phyloP scores from a whole-genome alignment of 352 stramenopile species.

The Pythium angustatum region DNA sequence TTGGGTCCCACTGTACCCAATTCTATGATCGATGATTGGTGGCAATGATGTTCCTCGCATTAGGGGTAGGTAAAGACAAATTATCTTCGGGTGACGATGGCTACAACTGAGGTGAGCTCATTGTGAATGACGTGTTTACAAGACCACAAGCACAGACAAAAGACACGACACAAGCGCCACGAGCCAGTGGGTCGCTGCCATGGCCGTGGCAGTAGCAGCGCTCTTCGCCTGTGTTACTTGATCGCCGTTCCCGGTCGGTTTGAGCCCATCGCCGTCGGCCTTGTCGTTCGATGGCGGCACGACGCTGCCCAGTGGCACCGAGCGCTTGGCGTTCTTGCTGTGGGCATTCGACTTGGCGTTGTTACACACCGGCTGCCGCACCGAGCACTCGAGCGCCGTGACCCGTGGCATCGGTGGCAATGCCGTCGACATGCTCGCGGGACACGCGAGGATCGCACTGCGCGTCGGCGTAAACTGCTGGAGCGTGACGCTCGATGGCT shows the following conservation, averaged over 20 bases:
- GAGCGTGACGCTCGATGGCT: conserved; percentile 35
- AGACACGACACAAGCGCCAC: not conserved
- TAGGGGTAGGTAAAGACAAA: not conserved
- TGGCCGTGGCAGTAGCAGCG: not conserved
- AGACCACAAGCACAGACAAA: not conserved
- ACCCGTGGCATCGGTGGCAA: conserved; percentile 29
- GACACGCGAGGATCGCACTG: conserved; percentile 32
- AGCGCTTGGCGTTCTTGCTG: conserved; percentile 30
- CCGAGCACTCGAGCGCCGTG: conserved; percentile 35
- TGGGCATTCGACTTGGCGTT: conserved; percentile 53
- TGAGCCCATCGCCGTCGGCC: not conserved
- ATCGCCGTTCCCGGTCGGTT: no score
- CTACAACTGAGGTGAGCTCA: conserved; percentile 7
- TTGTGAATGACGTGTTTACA: no score
- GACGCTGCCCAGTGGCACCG: conserved; percentile 9
- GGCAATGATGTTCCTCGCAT: not conserved
- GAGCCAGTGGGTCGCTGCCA: not conserved
- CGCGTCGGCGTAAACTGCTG: conserved; percentile 31
- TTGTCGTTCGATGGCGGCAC: conserved; percentile 6
- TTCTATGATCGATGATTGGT: not conserved
- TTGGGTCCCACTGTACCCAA: not conserved
- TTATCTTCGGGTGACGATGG: not conserved
- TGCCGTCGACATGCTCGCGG: conserved; percentile 24
- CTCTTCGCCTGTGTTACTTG: no score
- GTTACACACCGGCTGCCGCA: conserved; percentile 47